These are phyloP conservation scores for Nyctanthes arbortristis DNA, from an alignment of 257 asterid genomes.

Conservation along the genomic window DNA sequence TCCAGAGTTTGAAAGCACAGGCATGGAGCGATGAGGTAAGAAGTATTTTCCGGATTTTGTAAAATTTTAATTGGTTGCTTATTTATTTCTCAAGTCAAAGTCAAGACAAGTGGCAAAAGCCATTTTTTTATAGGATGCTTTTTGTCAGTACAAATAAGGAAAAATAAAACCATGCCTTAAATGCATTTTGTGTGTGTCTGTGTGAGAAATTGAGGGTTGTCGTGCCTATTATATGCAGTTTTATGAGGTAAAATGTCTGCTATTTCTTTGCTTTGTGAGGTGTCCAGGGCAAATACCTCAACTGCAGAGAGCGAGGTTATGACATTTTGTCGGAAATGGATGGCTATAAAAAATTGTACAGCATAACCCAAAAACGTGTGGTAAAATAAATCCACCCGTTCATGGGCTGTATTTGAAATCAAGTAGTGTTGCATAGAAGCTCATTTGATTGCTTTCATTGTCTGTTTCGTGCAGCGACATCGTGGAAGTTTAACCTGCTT, in stretches of 20 bases:
- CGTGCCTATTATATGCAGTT: background rate
- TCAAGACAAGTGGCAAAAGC: conserved; percentile 4
- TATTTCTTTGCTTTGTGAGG: background rate
- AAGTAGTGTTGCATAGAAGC: background rate
- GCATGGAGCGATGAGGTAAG: conserved; percentile 96
- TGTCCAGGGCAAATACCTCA: background rate
- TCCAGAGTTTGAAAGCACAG: conserved; percentile 85
- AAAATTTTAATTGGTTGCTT: conserved; percentile 5
- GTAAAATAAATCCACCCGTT: background rate
- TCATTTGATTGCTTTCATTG: conserved; percentile 3
- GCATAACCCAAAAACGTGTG: background rate
- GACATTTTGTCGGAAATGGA: conserved; percentile 2
- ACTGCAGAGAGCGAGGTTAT: background rate
- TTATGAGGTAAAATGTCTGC: background rate
- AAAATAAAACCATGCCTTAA: background rate
- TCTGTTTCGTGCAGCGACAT: conserved; percentile 9
- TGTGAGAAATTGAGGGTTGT: too few relatives aligned
- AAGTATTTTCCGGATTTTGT: conserved; percentile 6
- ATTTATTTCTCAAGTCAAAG: conserved; percentile 15
- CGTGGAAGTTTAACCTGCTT: background rate
- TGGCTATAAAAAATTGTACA: background rate
- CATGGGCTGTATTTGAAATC: conserved; percentile 18
- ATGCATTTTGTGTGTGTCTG: conserved; percentile 1
- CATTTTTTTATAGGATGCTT: background rate
- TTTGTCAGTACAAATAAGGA: conserved; percentile 1